phyloP scores from a whole-genome alignment of 805 yeast species.

The Kazachstania africana region DNA sequence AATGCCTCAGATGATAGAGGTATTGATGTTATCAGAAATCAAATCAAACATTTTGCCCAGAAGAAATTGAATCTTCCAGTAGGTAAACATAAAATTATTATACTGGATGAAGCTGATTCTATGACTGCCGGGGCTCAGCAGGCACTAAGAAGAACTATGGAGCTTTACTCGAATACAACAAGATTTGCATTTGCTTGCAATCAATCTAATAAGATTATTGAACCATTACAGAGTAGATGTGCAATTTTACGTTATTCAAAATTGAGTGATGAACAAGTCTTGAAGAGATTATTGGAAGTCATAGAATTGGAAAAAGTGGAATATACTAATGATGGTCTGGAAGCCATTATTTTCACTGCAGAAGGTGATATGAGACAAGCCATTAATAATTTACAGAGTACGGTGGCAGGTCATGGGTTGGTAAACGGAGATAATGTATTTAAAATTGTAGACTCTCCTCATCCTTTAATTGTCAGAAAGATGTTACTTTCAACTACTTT shows the following conservation, averaged over 20 bases:
- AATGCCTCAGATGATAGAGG: constrained; percentile 98
- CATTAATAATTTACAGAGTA: constrained; percentile 82
- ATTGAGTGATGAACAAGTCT: constrained; percentile 73
- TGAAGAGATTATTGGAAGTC: constrained; percentile 62
- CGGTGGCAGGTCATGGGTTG: constrained; percentile 84
- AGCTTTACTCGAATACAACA: constrained; percentile 86
- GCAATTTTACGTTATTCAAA: constrained; percentile 81
- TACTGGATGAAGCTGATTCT: constrained; percentile 90
- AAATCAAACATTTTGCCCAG: constrained; percentile 92
- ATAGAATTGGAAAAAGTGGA: constrained; percentile 59
- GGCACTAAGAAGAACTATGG: constrained; percentile 91
- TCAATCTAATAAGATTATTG: constrained; percentile 87
- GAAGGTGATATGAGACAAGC: constrained; percentile 99
- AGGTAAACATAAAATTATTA: constrained; percentile 86
- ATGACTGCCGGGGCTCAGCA: constrained; percentile 97
- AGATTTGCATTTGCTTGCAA: constrained; percentile 98
- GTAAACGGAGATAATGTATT: constrained; percentile 91
- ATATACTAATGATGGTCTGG: constrained; percentile 79
- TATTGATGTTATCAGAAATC: constrained; percentile 87
- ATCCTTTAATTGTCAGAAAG: constrained; percentile 71
- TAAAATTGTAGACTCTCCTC: constrained; percentile 93
- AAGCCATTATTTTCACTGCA: constrained; percentile 86
- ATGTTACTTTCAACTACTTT: constrained; percentile 48
- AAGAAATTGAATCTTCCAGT: constrained; percentile 78
- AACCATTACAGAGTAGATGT: constrained; percentile 92